phyloP scores from a whole-genome alignment of 2,329 filamentous ascomycete species.

The Endothia cerciana region DNA sequence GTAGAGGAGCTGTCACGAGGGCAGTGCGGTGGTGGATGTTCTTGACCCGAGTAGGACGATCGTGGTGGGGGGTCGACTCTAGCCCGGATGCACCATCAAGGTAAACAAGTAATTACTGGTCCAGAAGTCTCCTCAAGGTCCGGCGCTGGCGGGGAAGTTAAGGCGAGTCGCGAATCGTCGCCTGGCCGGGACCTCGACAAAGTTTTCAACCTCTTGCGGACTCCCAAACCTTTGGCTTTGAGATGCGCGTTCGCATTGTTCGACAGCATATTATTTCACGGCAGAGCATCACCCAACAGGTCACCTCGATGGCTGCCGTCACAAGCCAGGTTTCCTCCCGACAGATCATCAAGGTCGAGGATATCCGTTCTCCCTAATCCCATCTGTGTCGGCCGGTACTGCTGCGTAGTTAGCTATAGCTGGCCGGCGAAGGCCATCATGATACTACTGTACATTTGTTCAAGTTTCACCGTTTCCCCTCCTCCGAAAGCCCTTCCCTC shows the following conservation, averaged over 20 bases:
- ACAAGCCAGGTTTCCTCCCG: no score
- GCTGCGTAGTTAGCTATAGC: no score
- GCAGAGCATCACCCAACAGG: background rate
- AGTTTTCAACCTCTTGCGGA: background rate
- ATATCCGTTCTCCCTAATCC: no score
- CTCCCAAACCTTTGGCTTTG: background rate
- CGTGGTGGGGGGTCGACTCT: slow-evolving; percentile 16
- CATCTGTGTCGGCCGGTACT: no score
- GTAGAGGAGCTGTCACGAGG: background rate
- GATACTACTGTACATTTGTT: no score
- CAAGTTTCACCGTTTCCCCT: no score
- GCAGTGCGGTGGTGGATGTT: background rate
- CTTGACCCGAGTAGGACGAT: background rate
- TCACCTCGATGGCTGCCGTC: no score
- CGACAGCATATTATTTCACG: background rate
- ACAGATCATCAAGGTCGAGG: no score
- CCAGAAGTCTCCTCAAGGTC: slow-evolving; percentile 11
- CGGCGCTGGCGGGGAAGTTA: background rate
- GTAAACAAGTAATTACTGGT: background rate
- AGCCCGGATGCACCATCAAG: background rate
- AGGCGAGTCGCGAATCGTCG: background rate
- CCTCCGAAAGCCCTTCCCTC: no score
- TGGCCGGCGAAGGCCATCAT: no score
- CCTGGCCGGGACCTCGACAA: background rate
- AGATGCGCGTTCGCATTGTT: background rate